Evolutionary conservation across 2,329 filamentous ascomycete genomes (phyloP), one percentile per base, ranked within the genome.

Genomic region (Ophiostoma novo-ulmi): DNA sequence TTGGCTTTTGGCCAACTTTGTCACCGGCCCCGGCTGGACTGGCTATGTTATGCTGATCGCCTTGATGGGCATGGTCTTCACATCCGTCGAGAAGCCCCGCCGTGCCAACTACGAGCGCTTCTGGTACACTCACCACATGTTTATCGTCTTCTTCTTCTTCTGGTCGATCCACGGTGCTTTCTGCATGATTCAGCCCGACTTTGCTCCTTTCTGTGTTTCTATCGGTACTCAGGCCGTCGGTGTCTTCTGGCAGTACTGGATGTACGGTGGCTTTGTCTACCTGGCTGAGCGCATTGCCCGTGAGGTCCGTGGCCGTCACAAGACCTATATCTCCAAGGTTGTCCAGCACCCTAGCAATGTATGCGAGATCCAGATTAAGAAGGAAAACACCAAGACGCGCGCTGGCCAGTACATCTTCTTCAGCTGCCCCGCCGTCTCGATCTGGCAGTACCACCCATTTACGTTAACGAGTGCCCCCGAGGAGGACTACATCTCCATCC

Each of bases 291-390:
- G 91, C 73, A 83, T 94, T 71, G 88, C 91, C 26, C 88, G 92
- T 73, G 92, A 95, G 80, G 82, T 94, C 58, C 89, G 92, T 69
- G 92, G 92, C 65, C 86, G 89, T 36, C 91, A 94, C 82, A 92
- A 90, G 84, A 94, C 92, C 20, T 93, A 91, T 78, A 91, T 96
- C 72, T 93, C 91, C 74, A 95, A 95, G 82, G 92, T 96, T 73
- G 89, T 96, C 74, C 92, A 95, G 81, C 92, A 96, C 79, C 92
- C 92, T 8, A 93, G 91, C 82, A 93, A 93, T 76, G 92, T 96
- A 22, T 91, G 91, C 78, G 92, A 96, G 81, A 94, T 96, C 73
- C 92, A 95, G 81, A 93, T 96, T 82, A 94, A 94, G 84, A 95
- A 95, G 81, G 91, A 94, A 77, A 83, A 93, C 80, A 94, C 91